Conservation (phyloP, 306 rosid species). For the Luffa acutangula region DNA sequence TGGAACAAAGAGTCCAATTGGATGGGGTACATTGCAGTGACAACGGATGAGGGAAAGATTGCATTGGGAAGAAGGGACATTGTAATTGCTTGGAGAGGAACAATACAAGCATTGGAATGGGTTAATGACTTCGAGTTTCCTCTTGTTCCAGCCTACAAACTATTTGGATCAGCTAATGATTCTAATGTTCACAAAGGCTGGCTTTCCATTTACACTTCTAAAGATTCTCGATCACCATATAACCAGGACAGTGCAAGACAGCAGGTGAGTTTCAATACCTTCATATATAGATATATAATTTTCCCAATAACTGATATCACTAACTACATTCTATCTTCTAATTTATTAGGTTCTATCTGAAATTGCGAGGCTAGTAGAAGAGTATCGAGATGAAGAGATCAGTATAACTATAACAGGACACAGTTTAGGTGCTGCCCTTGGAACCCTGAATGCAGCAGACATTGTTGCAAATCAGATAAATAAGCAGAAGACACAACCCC, state of each 20-base stretch:
- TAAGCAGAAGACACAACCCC: conserved; percentile 19
- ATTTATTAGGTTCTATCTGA: conserved; percentile 45
- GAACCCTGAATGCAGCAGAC: conserved; percentile 52
- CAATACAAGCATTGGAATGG: conserved; percentile 56
- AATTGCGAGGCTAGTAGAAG: conserved; percentile 46
- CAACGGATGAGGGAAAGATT: conserved; percentile 54
- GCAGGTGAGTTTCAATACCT: conserved; percentile 26
- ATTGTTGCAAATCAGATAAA: conserved; percentile 34
- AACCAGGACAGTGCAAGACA: conserved; percentile 47
- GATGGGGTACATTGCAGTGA: conserved; percentile 76
- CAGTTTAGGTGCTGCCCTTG: conserved; percentile 83
- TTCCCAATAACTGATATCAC: background rate
- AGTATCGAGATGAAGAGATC: conserved; percentile 56
- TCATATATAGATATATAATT: background rate
- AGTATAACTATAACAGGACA: conserved; percentile 81
- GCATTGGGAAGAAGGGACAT: conserved; percentile 75
- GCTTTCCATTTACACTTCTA: conserved; percentile 55
- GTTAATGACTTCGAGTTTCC: conserved; percentile 31
- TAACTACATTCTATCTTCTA: background rate
- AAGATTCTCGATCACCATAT: conserved; percentile 26
- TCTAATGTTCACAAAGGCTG: conserved; percentile 52
- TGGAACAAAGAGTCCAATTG: conserved; percentile 89
- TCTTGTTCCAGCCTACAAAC: conserved; percentile 27
- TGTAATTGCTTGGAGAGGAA: conserved; percentile 84
- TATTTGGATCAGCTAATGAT: conserved; percentile 29